These are phyloP conservation scores for Dianthus caryophyllus DNA, from an alignment of 148 eudicot species.

Conservation along the genomic window DNA sequence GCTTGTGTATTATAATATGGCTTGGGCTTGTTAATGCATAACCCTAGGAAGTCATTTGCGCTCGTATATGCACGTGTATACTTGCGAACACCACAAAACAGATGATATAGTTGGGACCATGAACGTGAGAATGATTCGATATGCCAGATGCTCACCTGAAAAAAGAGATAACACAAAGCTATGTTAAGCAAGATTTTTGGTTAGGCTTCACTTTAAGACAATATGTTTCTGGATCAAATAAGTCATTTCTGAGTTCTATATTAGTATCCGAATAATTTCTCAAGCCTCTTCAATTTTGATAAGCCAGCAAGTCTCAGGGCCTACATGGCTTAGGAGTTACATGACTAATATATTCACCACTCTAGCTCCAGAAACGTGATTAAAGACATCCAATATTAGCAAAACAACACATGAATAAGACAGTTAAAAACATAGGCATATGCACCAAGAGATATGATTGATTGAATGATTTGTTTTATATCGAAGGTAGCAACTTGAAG, in stretches of 20 bases:
- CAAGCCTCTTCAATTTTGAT: neutral
- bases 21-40: slow-evolving; percentile 8
- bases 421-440: neutral
- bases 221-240: neutral
- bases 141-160: slow-evolving; percentile 31
- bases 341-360: neutral
- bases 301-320: neutral
- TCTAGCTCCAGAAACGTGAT: slow-evolving; percentile 17
- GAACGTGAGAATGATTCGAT: slow-evolving; percentile 20
- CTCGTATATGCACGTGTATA: slow-evolving; percentile 28
- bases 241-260: slow-evolving; percentile 5
- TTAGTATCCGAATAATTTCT: neutral
- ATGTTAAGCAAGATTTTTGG: slow-evolving; percentile 12
- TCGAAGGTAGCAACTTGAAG: neutral
- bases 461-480: neutral
- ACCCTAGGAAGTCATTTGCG: slow-evolving; percentile 14
- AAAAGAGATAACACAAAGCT: slow-evolving; percentile 14
- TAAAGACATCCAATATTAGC: neutral
- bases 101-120: slow-evolving; percentile 17
- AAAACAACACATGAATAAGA: neutral
- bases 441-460: slow-evolving; percentile 6
- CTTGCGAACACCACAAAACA: slow-evolving; percentile 21
- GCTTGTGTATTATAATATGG: slow-evolving; percentile 2
- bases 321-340: slow-evolving; percentile 2
- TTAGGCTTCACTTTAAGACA: slow-evolving; percentile 1